Evolutionary conservation across 208 protist species (phyloP).

Genomic region (Acanthamoeba divionensis): DNA sequence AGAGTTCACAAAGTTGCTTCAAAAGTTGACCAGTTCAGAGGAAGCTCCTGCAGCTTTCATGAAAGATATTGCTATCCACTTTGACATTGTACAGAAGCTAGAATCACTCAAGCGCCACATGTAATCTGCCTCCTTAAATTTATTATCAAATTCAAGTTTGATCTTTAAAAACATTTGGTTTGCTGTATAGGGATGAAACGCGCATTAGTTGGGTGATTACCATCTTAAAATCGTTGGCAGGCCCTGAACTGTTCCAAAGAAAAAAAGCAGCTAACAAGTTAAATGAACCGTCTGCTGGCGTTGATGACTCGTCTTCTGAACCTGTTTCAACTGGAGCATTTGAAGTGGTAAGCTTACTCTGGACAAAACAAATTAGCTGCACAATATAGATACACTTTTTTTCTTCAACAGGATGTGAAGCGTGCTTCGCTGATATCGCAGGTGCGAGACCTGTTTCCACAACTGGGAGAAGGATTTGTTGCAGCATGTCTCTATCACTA

Average conservation of each 20-base stretch:
- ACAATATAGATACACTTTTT: background rate
- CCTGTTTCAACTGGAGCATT: background rate
- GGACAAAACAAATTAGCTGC: background rate
- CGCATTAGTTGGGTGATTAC: constrained; percentile 19
- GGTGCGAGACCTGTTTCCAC: constrained; percentile 28
- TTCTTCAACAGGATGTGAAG: background rate
- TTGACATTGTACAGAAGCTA: background rate
- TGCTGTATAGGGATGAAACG: background rate
- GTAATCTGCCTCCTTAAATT: background rate
- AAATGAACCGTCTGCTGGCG: background rate
- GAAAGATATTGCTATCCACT: constrained; percentile 1
- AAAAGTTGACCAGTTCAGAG: background rate
- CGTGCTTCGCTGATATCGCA: constrained; percentile 46
- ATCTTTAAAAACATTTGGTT: background rate
- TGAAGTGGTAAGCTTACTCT: background rate
- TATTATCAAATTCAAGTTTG: background rate
- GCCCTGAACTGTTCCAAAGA: background rate
- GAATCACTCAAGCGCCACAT: background rate
- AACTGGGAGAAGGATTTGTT: constrained; percentile 50
- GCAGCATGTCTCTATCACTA: constrained; percentile 7
- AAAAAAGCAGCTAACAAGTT: background rate
- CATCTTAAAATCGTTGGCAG: constrained; percentile 13
- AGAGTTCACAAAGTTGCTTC: constrained; percentile 3
- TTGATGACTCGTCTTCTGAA: background rate
- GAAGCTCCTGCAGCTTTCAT: background rate